phyloP scores from a whole-genome alignment of 352 stramenopile species.

The Phytophthora capsici region DNA sequence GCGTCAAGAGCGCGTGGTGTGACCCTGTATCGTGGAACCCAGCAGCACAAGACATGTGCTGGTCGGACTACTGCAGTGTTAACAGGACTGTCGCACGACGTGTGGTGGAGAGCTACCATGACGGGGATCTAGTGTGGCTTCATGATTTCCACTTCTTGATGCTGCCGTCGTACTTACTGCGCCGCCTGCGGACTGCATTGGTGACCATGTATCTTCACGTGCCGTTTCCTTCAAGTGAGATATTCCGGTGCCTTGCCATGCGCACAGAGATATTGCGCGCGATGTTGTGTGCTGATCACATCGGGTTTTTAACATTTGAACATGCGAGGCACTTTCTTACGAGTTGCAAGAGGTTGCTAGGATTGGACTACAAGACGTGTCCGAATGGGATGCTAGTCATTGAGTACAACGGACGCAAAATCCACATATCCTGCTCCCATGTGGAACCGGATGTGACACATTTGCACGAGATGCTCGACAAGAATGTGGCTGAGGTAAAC shows the following conservation, averaged over 20 bases:
- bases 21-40: conserved; percentile 82
- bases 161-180: conserved; percentile 95
- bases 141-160: conserved; percentile 99
- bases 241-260: conserved; percentile 95
- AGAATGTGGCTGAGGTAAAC: conserved; percentile 44
- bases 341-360: conserved; percentile 93
- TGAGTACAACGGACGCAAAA: conserved; percentile 96
- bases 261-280: conserved; percentile 91
- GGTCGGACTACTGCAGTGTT: conserved; percentile 81
- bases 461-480: conserved; percentile 70
- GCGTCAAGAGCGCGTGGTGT: conserved; percentile 49
- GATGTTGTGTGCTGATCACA: conserved; percentile 92
- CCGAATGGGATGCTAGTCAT: conserved; percentile 91
- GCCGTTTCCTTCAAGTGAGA: conserved; percentile 98
- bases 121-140: conserved; percentile 95
- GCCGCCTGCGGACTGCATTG: conserved; percentile 90
- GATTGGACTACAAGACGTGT: conserved; percentile 93
- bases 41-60: conserved; percentile 77
- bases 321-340: conserved; percentile 94
- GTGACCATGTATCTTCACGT: conserved; percentile 98
- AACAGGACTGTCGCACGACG: conserved; percentile 66
- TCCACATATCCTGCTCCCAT: conserved; percentile 97
- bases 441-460: conserved; percentile 93
- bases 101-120: conserved; percentile 79
- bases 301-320: conserved; percentile 95